These are phyloP conservation scores for Gonium pectorale DNA, from an alignment of 139 green algal species.

Conservation along the genomic window DNA sequence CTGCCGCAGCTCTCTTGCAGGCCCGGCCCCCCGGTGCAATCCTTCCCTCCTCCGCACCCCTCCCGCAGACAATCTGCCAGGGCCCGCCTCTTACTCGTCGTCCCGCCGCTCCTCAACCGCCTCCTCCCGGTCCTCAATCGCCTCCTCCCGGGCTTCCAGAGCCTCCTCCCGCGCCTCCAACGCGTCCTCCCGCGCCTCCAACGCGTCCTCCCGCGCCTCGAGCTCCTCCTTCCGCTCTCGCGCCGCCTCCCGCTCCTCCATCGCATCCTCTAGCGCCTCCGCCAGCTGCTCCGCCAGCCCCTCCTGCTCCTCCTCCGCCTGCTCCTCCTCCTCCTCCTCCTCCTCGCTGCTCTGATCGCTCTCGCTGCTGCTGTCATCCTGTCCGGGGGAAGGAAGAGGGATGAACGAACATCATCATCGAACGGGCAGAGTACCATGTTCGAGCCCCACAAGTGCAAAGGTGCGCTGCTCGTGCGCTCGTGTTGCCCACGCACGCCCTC, in stretches of 20 bases:
- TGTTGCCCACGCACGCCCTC: no score
- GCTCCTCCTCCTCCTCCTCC: constrained; percentile 24
- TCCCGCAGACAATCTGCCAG: no score
- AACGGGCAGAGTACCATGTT: not conserved
- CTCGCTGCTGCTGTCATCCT: constrained; percentile 31
- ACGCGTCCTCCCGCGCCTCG: not conserved
- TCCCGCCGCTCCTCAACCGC: not conserved
- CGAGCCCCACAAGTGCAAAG: not conserved
- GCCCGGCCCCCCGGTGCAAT: no score
- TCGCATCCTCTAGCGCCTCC: not conserved
- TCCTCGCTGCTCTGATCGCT: constrained; percentile 17
- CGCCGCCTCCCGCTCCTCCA: not conserved
- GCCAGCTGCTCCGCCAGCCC: not conserved
- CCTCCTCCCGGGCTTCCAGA: not conserved
- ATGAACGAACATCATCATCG: not conserved
- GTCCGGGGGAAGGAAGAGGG: not conserved
- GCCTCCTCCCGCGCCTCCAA: not conserved
- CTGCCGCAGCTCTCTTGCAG: no score
- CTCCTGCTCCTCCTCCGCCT: not conserved
- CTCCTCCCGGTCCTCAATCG: not conserved
- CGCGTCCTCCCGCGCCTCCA: not conserved
- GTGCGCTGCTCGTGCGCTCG: not conserved
- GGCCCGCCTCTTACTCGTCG: no score
- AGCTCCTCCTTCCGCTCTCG: constrained; percentile 31
- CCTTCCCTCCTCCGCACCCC: no score